Percentiles rank a stretch among this genome's conserved stretches.
These are phyloP conservation scores for Colletotrichum plurivorum DNA, from an alignment of 2,329 filamentous ascomycete species.

Conservation along the genomic window DNA sequence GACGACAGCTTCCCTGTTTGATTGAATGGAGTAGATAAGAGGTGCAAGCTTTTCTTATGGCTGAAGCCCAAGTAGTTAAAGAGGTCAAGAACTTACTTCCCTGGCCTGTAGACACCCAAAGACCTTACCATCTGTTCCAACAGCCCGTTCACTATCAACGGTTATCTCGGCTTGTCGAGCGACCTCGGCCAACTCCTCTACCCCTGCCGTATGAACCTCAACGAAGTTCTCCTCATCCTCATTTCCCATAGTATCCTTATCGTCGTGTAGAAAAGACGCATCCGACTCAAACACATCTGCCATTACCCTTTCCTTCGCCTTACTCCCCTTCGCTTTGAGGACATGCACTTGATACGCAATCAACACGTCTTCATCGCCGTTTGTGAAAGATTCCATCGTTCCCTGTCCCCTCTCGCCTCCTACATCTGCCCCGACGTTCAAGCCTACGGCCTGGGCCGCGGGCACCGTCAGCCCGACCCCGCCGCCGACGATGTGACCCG, in stretches of 20 bases:
- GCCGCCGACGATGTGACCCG: neutral
- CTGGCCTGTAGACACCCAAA: too few relatives aligned
- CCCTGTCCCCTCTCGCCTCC: neutral
- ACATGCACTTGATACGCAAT: constrained; percentile 3
- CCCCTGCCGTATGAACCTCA: neutral
- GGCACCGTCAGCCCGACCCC: neutral
- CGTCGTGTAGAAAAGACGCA: neutral
- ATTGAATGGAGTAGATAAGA: too few relatives aligned
- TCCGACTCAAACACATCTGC: neutral
- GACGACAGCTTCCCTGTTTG: too few relatives aligned
- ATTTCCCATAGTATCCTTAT: neutral
- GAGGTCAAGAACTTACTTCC: too few relatives aligned
- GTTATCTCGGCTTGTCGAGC: neutral
- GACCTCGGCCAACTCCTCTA: neutral
- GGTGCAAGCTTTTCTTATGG: too few relatives aligned
- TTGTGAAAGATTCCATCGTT: neutral
- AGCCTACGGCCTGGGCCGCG: neutral
- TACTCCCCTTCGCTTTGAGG: neutral
- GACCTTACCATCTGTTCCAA: too few relatives aligned
- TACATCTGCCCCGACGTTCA: neutral
- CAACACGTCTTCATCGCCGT: neutral
- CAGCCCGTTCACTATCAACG: neutral
- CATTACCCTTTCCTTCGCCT: neutral
- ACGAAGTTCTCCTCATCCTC: neutral
- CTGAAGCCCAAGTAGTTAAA: too few relatives aligned